phyloP scores from a whole-genome alignment of 2,329 filamentous ascomycete species.

The Parasarocladium wereldwijsianum region DNA sequence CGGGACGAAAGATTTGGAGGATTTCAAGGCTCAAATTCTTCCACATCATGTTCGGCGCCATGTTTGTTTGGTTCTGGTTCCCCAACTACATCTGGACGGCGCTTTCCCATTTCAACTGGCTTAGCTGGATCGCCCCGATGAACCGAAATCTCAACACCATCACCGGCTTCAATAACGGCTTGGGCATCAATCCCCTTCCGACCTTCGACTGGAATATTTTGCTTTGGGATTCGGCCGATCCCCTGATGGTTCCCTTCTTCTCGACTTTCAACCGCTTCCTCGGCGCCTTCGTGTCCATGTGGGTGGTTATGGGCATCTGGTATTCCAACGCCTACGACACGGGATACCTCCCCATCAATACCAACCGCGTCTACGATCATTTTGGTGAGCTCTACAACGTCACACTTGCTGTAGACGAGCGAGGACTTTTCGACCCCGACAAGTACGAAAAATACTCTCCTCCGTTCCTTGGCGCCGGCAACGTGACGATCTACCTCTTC shows the following conservation, averaged over 20 bases:
- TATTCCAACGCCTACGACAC: slow-evolving; percentile 44
- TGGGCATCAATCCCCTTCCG: slow-evolving; percentile 29
- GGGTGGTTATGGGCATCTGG: slow-evolving; percentile 41
- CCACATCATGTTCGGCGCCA: slow-evolving; percentile 29
- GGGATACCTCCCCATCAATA: slow-evolving; percentile 37
- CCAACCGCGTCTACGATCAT: slow-evolving; percentile 35
- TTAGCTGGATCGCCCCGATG: slow-evolving; percentile 38
- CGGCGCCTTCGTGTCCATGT: slow-evolving; percentile 38
- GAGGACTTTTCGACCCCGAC: slow-evolving; percentile 26
- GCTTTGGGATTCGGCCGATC: slow-evolving; percentile 26
- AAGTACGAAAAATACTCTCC: slow-evolving; percentile 36
- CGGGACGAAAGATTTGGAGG: slow-evolving; percentile 26
- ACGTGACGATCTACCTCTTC: slow-evolving; percentile 36
- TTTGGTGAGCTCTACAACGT: slow-evolving; percentile 32
- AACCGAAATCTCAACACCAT: slow-evolving; percentile 26
- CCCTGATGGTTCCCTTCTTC: slow-evolving; percentile 36
- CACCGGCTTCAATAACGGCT: slow-evolving; percentile 27
- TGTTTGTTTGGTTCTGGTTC: slow-evolving; percentile 46
- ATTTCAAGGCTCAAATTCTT: slow-evolving; percentile 39
- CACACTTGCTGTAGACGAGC: slow-evolving; percentile 22
- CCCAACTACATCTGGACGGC: slow-evolving; percentile 38
- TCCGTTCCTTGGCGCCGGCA: slow-evolving; percentile 33
- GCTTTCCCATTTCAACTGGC: slow-evolving; percentile 39
- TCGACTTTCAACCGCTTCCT: slow-evolving; percentile 48
- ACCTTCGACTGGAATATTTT: slow-evolving; percentile 34